Evolutionary conservation across 139 green algal genomes (phyloP).

Genomic region (Closterium sp.): DNA sequence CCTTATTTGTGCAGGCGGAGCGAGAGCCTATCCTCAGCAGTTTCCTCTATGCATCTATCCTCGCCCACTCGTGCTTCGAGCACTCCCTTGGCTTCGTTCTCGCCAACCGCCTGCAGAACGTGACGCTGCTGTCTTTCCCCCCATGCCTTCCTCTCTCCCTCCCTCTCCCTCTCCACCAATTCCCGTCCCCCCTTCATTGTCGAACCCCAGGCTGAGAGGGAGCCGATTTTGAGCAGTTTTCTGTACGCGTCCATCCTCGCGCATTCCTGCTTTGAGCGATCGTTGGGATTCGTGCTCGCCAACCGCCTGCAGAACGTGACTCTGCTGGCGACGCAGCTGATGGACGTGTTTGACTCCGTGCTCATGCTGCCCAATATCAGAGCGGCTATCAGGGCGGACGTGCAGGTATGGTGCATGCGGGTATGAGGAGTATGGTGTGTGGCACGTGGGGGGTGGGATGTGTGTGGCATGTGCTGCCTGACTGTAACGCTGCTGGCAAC

Average conservation of each 20-base stretch:
- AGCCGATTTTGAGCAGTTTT: conserved; percentile 88
- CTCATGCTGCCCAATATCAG: conserved; percentile 39
- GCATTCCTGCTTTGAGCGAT: conserved; percentile 77
- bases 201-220: conserved; percentile 45
- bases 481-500: conserved; percentile 70
- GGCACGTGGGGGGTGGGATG: neutral
- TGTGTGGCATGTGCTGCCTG: conserved; percentile 89
- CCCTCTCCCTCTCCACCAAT: neutral
- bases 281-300: conserved; percentile 88
- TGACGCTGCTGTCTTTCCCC: conserved; percentile 80
- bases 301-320: conserved; percentile 82
- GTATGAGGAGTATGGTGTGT: neutral
- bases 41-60: conserved; percentile 77
- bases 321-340: conserved; percentile 90
- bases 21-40: conserved; percentile 82
- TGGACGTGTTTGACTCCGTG: conserved; percentile 80
- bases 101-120: conserved; percentile 85
- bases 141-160: conserved; percentile 51
- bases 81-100: conserved; percentile 84
- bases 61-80: conserved; percentile 61
- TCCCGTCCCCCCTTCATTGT: neutral
- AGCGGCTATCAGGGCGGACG: conserved; percentile 41
- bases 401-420: conserved; percentile 11
- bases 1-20: conserved; percentile 8
- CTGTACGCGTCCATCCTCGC: conserved; percentile 91